Conservation (phyloP, 2,329 filamentous ascomycete species). For the Aspergillus ustus region DNA sequence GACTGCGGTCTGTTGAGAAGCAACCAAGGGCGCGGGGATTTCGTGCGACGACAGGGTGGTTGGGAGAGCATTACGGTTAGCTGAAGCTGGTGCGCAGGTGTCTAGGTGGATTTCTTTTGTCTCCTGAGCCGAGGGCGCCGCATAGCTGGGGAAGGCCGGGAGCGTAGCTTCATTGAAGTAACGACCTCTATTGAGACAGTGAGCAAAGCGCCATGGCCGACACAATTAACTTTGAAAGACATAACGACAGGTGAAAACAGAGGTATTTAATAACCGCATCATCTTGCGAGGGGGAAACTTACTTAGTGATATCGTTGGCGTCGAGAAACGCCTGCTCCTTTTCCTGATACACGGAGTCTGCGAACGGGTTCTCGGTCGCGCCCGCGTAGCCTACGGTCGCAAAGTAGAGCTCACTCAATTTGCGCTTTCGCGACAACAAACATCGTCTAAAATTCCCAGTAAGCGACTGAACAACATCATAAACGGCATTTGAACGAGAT, state of each 20-base stretch:
- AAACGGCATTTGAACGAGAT: constrained; percentile 22
- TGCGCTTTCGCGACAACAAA: constrained; percentile 85
- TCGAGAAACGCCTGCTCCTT: constrained; percentile 60
- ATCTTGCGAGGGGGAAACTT: constrained; percentile 37
- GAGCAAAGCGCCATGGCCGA: constrained; percentile 14
- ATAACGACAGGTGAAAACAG: not conserved
- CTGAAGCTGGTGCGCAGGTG: constrained; percentile 42
- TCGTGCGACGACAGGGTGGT: constrained; percentile 23
- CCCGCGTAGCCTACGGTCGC: constrained; percentile 65
- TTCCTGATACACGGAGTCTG: constrained; percentile 57
- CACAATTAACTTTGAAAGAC: not conserved
- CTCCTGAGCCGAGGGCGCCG: constrained; percentile 34
- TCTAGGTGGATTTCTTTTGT: constrained; percentile 32
- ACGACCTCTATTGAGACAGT: constrained; percentile 52
- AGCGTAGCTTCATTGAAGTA: constrained; percentile 62
- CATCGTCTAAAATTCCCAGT: constrained; percentile 51
- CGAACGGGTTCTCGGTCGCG: constrained; percentile 58
- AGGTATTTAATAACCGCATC: not conserved
- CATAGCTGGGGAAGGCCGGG: constrained; percentile 45
- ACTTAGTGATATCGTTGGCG: constrained; percentile 63
- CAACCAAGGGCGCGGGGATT: constrained; percentile 22
- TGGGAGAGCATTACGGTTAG: constrained; percentile 31
- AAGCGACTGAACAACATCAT: constrained; percentile 38
- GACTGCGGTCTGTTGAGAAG: constrained; percentile 15
- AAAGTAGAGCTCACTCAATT: constrained; percentile 86